phyloP scores from a whole-genome alignment of 306 rosid species.

The Lathyrus tuberosus region DNA sequence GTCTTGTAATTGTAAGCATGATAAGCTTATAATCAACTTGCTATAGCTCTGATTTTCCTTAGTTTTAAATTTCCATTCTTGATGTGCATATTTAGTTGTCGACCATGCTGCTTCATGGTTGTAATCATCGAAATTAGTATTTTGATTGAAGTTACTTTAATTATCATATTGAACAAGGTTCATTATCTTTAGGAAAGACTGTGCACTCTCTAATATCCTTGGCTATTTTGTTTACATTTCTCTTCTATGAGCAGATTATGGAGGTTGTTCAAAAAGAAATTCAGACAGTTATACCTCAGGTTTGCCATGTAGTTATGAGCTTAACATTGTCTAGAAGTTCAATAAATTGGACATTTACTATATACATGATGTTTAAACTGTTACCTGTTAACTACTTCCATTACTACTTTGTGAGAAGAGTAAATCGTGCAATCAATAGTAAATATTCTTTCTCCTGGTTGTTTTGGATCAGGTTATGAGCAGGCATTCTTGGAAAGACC shows the following conservation, averaged over 20 bases:
- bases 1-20: neutral
- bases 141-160: constrained; percentile 19
- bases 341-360: too few species aligned
- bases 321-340: constrained; percentile 28
- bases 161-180: neutral
- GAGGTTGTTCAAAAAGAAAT: constrained; percentile 87
- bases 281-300: constrained; percentile 90
- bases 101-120: constrained; percentile 5
- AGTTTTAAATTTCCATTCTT: neutral
- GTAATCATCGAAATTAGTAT: constrained; percentile 14
- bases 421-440: constrained; percentile 21
- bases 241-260: constrained; percentile 57
- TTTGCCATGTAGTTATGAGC: constrained; percentile 38
- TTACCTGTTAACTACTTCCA: constrained; percentile 36
- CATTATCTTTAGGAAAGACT: neutral
- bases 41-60: constrained; percentile 13
- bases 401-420: constrained; percentile 9
- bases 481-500: constrained; percentile 98
- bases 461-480: constrained; percentile 76
- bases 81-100: constrained; percentile 15
- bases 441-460: constrained; percentile 18
- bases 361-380: too few species aligned
- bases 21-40: neutral
- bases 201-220: neutral
- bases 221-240: neutral